Conservation (phyloP, 1,139 yeast genomes). For the Yamadazyma atmosphaerica region DNA sequence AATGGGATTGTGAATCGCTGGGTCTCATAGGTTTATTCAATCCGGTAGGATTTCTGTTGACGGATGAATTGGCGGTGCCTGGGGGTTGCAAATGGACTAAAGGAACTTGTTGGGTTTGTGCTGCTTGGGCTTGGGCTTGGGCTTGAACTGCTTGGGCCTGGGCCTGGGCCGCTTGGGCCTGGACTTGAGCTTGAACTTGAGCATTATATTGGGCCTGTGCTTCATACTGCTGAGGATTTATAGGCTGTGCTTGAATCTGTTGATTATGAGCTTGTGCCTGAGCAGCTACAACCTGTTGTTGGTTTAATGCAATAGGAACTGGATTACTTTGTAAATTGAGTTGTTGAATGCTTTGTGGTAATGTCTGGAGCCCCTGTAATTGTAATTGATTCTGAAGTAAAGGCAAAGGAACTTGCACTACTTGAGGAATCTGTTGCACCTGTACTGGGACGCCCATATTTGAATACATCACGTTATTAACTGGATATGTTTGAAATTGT, state of each 20-base stretch:
- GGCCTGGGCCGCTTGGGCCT: slow-evolving; percentile 8
- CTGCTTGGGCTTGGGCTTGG: slow-evolving; percentile 5
- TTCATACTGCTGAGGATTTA: slow-evolving; percentile 4
- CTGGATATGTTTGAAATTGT: slow-evolving; percentile 30
- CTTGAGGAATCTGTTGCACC: slow-evolving; percentile 18
- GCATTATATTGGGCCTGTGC: slow-evolving; percentile 5
- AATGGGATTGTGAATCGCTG: neutral
- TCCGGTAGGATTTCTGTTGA: neutral
- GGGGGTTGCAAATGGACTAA: neutral
- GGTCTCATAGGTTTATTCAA: neutral
- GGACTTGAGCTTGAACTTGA: slow-evolving; percentile 7
- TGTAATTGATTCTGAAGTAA: slow-evolving; percentile 14
- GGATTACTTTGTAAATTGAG: slow-evolving; percentile 7
- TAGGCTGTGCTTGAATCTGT: slow-evolving; percentile 6
- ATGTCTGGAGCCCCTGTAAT: slow-evolving; percentile 8
- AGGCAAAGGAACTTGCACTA: slow-evolving; percentile 19
- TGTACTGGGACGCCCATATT: slow-evolving; percentile 19
- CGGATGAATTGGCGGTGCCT: slow-evolving; percentile 3
- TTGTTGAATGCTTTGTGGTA: slow-evolving; percentile 6
- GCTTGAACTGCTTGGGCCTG: slow-evolving; percentile 6
- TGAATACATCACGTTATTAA: slow-evolving; percentile 16
- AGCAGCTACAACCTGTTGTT: slow-evolving; percentile 13
- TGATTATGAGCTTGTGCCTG: slow-evolving; percentile 12
- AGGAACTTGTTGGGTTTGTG: slow-evolving; percentile 7
- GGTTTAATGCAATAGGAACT: slow-evolving; percentile 11